Evolutionary conservation across 192 early-diverging fungal genomes (phyloP), one percentile per base, ranked within the genome.

Genomic region (Coemansia sp.): DNA sequence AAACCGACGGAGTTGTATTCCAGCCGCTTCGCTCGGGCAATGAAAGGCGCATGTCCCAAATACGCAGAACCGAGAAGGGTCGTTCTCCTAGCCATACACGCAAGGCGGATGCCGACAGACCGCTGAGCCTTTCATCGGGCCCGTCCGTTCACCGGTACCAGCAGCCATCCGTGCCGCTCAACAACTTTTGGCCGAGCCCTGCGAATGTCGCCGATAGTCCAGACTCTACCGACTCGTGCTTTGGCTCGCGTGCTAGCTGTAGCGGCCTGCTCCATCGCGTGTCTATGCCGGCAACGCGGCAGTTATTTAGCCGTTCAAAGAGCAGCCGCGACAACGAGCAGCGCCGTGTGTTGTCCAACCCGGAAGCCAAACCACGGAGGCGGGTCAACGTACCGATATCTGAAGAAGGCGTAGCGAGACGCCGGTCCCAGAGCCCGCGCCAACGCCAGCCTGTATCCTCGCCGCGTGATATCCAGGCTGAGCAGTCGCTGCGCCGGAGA

Each of bases 131-230:
- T 3, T 12, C 31, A 2, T 3, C 16, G 11, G 44, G 54, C 16
- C 33, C 45, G 7, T n/a, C 45, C 19, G 40, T 40, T 25, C 53
- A 49, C 24, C 54, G 50, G 5, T 33, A 48, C 6, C 63, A 58
- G 54, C 23, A 53, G 19, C 16, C 54, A n/a, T n/a, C n/a, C 11
- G 30, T 30, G 18, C 49, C 44, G 14, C n/a, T 18, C 27, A 32
- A 29, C 43, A 65, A 57, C 47, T 65, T 65, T 42, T 65, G 62
- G 62, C 62, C 62, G n/a, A 46, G 24, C 52, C 21, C 33, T 18
- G 42, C 23, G 7, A 22, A 23, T 14, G 46, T 28, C 28, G 40
- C 38, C 16, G 59, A 51, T 0, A 46, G 31, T 25, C 10, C 45
- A 5, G 25, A 46, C 5, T 60, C 45, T 1, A 21, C 32, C 14